A percentile compares a stretch with the other conserved stretches of the same genome.
Evolutionary conservation across 176 grass and related monocot species (phyloP).

Genomic region (Zizania latifolia): DNA sequence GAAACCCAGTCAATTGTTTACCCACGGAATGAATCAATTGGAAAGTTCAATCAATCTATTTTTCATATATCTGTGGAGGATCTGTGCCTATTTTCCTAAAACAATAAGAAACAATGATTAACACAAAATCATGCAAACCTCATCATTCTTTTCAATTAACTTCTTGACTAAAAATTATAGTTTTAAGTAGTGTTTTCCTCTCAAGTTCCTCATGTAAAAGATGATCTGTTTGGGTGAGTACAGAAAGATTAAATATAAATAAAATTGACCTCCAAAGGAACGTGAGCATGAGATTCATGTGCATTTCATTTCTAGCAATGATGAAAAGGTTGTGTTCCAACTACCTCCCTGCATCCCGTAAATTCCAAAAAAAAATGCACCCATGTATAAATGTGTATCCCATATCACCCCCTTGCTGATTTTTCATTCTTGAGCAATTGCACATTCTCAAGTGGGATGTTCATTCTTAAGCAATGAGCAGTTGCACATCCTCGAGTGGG

Average conservation of each 20-base stretch:
- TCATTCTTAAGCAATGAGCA: too few relatives aligned
- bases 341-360: background rate
- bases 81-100: background rate
- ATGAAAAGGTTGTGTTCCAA: background rate
- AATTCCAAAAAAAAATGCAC: background rate
- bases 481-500: background rate
- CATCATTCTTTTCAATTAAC: background rate
- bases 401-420: background rate
- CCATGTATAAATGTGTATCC: background rate
- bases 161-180: background rate
- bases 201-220: background rate
- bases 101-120: background rate
- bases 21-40: background rate
- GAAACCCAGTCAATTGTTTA: background rate
- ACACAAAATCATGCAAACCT: background rate
- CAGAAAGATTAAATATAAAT: background rate
- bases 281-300: background rate
- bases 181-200: background rate
- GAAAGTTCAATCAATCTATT: background rate
- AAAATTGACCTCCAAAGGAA: background rate
- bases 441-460: too few relatives aligned
- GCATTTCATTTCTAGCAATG: background rate
- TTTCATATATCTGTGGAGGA: background rate
- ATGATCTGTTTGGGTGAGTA: background rate
- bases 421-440: too few relatives aligned